Base-by-base conservation (phyloP, 805 yeast genomes). In the Hanseniaspora valbyensis region DNA sequence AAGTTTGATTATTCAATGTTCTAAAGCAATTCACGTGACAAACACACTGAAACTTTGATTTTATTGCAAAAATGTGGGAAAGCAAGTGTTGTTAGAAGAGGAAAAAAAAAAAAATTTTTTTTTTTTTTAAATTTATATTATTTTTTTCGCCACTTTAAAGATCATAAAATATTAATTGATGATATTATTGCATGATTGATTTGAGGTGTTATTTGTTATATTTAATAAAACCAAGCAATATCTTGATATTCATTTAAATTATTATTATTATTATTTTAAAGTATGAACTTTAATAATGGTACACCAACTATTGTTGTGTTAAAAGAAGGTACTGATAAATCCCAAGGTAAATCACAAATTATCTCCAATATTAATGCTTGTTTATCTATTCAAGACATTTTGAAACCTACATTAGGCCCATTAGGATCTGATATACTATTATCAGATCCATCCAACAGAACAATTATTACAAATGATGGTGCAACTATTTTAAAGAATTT, bases 221-320 rank as follows among this genome's bases (percentile, higher is more conserved):
- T n/a, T n/a, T n/a, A n/a, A n/a, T n/a, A n/a, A n/a, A n/a, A n/a
- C n/a, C n/a, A 26, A 26, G 10, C 10, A 26, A 26, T 26, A 26
- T n/a, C n/a, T n/a, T n/a, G n/a, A n/a, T n/a, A n/a, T n/a, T n/a
- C n/a, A n/a, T n/a, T n/a, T n/a, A n/a, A n/a, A n/a, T n/a, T n/a
- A n/a, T n/a, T n/a, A n/a, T n/a, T n/a, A n/a, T n/a, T n/a, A n/a
- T n/a, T n/a, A n/a, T n/a, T n/a, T n/a, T n/a, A n/a, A n/a, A n/a
- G n/a, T n/a, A 89, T 88, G 96, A 83, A 82, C 61, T 87, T 86
- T 64, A 85, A 90, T 56, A 84, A 83, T 51, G 96, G 89, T 66
- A 83, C 96, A 34, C 98, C 98, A 42, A 90, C 98, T n/a, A 85
- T 90, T 59, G 97, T 92, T 55, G 97, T 92, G 49, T 78, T 92